Conservation (phyloP, 2,329 filamentous ascomycete species). For the Alternaria sp. region DNA sequence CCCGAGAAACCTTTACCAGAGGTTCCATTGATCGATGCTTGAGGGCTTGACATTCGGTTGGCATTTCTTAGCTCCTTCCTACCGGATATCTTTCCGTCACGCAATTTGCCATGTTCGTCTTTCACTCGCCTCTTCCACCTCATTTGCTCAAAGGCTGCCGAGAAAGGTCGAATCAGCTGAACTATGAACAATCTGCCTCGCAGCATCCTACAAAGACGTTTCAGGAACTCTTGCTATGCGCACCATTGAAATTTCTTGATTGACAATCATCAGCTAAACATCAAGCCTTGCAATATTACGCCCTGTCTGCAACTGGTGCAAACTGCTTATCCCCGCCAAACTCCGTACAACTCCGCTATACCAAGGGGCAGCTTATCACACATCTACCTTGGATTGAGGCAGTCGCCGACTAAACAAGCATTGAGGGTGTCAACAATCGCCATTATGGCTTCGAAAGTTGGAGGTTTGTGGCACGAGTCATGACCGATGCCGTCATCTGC, state of each 20-base stretch:
- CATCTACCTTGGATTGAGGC: not conserved
- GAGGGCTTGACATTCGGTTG: not conserved
- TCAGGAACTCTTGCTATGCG: not conserved
- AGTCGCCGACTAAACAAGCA: not conserved
- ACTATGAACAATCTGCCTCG: not conserved
- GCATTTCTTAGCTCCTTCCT: not conserved
- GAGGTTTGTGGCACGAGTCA: conserved; percentile 6
- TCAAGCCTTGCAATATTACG: not conserved
- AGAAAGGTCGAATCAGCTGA: not conserved
- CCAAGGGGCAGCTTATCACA: not conserved
- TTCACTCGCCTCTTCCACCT: not conserved
- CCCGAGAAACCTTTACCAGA: conserved; percentile 48
- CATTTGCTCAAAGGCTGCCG: not conserved
- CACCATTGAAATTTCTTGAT: not conserved
- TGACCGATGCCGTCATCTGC: conserved; percentile 1
- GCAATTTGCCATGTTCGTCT: not conserved
- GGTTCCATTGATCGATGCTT: conserved; percentile 47
- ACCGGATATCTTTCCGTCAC: not conserved
- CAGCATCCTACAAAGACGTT: not conserved
- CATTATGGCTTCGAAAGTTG: not conserved
- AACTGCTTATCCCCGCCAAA: not conserved
- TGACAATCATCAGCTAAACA: not conserved
- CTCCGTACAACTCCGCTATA: not conserved
- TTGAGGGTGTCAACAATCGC: not conserved
- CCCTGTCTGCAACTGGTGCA: not conserved